Evolutionary conservation across 2,329 filamentous ascomycete species (phyloP).

Genomic region (Trichoderma sp.): DNA sequence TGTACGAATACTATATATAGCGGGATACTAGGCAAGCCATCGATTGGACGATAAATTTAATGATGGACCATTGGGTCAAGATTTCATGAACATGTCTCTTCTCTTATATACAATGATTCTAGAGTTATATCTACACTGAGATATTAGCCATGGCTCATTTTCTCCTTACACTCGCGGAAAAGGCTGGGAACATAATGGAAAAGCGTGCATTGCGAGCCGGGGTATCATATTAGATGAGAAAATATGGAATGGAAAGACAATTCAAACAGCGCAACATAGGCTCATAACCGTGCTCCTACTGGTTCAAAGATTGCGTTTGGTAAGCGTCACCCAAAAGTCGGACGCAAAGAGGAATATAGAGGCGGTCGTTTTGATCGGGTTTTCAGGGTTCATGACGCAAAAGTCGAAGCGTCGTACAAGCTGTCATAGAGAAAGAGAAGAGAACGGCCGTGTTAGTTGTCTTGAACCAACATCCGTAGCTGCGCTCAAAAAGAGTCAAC

Average conservation of each 20-base stretch:
- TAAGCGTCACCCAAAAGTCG: slow-evolving; percentile 37
- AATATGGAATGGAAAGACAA: neutral
- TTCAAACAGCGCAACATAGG: neutral
- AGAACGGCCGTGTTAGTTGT: neutral
- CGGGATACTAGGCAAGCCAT: neutral
- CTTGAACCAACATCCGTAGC: neutral
- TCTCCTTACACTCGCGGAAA: no score
- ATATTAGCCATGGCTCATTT: neutral
- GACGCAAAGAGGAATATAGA: slow-evolving; percentile 37
- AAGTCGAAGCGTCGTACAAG: slow-evolving; percentile 36
- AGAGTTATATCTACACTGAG: no score
- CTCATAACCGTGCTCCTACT: neutral
- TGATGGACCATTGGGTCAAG: neutral
- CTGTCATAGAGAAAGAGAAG: slow-evolving; percentile 22
- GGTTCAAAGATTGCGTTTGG: slow-evolving; percentile 22
- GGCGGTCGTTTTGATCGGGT: slow-evolving; percentile 34
- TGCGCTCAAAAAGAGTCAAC: neutral
- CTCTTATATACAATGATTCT: neutral
- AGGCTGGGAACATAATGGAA: neutral
- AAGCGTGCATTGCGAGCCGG: neutral
- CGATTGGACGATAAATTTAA: neutral
- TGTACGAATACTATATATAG: slow-evolving; percentile 6
- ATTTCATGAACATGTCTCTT: neutral
- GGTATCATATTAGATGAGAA: neutral
- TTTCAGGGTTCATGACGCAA: slow-evolving; percentile 34